Percentiles rank a stretch among this genome's conserved stretches.
Conservation (phyloP, 139 green algal species). For the Yamagishiella unicocca region DNA sequence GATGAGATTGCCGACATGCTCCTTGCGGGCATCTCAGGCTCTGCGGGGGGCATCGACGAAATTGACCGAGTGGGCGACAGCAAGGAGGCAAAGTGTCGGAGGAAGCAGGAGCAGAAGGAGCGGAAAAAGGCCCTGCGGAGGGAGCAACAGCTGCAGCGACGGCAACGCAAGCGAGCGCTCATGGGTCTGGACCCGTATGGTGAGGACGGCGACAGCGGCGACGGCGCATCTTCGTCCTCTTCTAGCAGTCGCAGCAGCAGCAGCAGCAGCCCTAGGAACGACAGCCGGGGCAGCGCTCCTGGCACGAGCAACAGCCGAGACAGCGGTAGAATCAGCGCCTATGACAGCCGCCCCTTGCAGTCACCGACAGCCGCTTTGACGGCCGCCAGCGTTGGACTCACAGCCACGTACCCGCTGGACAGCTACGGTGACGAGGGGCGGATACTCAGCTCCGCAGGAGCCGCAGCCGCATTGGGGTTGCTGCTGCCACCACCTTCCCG, state of each 20-base stretch:
- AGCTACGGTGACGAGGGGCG: not conserved
- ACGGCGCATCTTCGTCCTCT: not conserved
- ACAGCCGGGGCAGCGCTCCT: not conserved
- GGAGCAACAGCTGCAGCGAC: constrained; percentile 21
- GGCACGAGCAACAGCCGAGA: not conserved
- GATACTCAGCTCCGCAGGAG: not conserved
- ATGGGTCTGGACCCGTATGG: constrained; percentile 13
- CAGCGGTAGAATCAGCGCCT: not conserved
- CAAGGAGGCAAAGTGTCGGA: not conserved
- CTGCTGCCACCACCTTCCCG: not conserved
- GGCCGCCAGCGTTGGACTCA: too few species aligned
- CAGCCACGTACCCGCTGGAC: too few species aligned
- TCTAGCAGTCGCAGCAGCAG: not conserved
- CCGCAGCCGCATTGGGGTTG: not conserved
- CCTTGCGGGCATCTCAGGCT: not conserved
- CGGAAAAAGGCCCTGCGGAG: not conserved
- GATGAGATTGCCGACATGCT: not conserved
- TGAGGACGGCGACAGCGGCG: not conserved
- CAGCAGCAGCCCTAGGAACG: too few species aligned
- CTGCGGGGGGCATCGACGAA: not conserved
- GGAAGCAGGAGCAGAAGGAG: constrained; percentile 9
- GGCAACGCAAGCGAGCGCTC: constrained; percentile 11
- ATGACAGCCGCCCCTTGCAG: too few species aligned
- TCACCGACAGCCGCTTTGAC: too few species aligned
- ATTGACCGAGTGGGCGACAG: not conserved